Evolutionary conservation across 1,139 yeast genomes (phyloP).

Genomic region (Wickerhamomyces sp.): DNA sequence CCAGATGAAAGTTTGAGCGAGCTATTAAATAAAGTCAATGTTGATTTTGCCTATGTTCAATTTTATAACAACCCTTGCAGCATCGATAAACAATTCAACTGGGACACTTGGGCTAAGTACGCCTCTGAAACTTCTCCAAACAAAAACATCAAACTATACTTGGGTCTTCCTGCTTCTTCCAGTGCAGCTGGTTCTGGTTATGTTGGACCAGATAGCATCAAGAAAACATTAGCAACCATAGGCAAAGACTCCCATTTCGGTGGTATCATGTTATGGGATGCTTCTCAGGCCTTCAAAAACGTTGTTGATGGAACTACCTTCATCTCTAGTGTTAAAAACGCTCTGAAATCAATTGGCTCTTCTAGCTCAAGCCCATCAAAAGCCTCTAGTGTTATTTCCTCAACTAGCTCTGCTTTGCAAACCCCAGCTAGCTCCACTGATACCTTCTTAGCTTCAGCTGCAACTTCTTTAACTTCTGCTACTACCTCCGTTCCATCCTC

Average conservation of each 20-base stretch:
- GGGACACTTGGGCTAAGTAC: constrained; percentile 76
- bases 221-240: constrained; percentile 35
- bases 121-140: constrained; percentile 66
- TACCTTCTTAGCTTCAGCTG: constrained; percentile 14
- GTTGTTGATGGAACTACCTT: constrained; percentile 37
- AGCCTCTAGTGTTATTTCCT: not conserved
- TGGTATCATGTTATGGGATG: constrained; percentile 91
- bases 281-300: constrained; percentile 70
- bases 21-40: constrained; percentile 50
- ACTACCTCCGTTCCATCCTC: constrained; percentile 7
- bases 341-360: constrained; percentile 21
- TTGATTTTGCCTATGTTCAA: constrained; percentile 88
- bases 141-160: constrained; percentile 54
- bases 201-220: constrained; percentile 40
- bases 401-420: not conserved
- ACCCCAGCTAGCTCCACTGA: constrained; percentile 4
- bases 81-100: constrained; percentile 61
- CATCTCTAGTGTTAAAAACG: constrained; percentile 28
- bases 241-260: constrained; percentile 54
- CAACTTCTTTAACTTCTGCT: constrained; percentile 12
- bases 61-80: constrained; percentile 89
- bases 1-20: constrained; percentile 86
- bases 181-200: constrained; percentile 72
- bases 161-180: constrained; percentile 72
- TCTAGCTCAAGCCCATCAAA: constrained; percentile 13